phyloP scores from a whole-genome alignment of 1,284 basidiomycete genomes.

The Cryptococcus sp. region DNA sequence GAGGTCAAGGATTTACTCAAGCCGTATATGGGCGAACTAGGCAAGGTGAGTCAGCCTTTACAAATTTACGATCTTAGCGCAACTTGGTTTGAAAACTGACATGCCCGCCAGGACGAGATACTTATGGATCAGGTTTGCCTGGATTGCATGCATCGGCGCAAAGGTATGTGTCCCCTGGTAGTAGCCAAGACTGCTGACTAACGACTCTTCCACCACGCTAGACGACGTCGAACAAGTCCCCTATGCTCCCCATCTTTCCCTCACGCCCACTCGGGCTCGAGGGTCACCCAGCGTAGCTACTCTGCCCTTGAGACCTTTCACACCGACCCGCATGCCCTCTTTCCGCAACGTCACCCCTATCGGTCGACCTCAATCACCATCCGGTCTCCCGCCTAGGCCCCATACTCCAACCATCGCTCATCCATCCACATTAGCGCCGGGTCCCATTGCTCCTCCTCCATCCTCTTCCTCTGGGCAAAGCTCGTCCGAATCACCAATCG shows the following conservation, averaged over 20 bases:
- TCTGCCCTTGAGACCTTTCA: constrained; percentile 46
- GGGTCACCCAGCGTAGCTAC: constrained; percentile 34
- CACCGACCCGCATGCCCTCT: constrained; percentile 50
- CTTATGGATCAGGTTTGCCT: constrained; percentile 53
- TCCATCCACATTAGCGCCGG: constrained; percentile 9
- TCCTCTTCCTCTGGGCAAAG: constrained; percentile 61
- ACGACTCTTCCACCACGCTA: constrained; percentile 9
- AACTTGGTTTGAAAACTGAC: background rate
- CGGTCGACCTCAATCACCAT: constrained; percentile 45
- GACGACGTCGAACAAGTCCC: constrained; percentile 50
- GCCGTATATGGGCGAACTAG: constrained; percentile 68
- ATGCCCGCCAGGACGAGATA: constrained; percentile 43
- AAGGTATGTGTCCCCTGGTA: constrained; percentile 55
- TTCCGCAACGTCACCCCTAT: constrained; percentile 49
- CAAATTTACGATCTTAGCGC: background rate
- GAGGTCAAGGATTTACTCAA: constrained; percentile 74
- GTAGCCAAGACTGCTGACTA: no score
- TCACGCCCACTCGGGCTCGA: constrained; percentile 45
- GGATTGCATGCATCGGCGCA: constrained; percentile 53
- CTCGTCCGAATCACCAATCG: constrained; percentile 59
- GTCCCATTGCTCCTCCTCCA: constrained; percentile 60
- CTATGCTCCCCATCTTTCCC: constrained; percentile 37
- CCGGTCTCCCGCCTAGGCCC: constrained; percentile 16
- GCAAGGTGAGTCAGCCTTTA: constrained; percentile 59
- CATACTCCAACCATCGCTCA: constrained; percentile 44